Evolutionary conservation across 768 basidiomycete genomes (phyloP).

Genomic region (Pisolithus tinctorius): DNA sequence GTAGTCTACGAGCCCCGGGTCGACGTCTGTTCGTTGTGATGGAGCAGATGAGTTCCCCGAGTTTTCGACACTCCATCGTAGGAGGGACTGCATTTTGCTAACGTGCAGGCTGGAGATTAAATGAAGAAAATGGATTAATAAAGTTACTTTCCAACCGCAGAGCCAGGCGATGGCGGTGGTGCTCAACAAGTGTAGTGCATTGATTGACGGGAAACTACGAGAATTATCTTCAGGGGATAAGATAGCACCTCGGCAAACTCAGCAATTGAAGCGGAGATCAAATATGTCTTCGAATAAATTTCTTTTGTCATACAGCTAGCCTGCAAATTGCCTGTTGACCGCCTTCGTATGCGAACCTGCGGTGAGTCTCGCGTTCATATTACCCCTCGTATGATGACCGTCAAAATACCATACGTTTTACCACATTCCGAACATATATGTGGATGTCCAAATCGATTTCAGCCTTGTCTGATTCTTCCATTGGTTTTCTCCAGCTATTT

Average conservation of each 20-base stretch:
- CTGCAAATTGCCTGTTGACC: neutral
- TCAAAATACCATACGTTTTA: conserved; percentile 72
- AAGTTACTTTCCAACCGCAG: neutral
- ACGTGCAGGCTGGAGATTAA: neutral
- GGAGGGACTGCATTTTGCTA: conserved; percentile 64
- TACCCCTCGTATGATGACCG: conserved; percentile 52
- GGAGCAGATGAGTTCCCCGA: conserved; percentile 36
- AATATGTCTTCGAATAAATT: neutral
- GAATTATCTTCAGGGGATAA: neutral
- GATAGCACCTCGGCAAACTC: neutral
- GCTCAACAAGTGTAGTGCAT: neutral
- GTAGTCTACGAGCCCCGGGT: conserved; percentile 78
- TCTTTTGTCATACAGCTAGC: neutral
- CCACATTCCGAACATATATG: conserved; percentile 75
- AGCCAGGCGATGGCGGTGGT: neutral
- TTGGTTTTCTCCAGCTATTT: neutral
- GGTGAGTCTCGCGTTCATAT: conserved; percentile 14
- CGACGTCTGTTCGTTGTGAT: conserved; percentile 45
- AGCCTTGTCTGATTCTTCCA: conserved; percentile 79
- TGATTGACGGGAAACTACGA: neutral
- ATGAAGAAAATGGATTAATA: neutral
- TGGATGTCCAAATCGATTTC: conserved; percentile 74
- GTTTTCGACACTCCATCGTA: conserved; percentile 80
- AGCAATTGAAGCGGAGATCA: conserved; percentile 1
- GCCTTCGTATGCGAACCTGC: neutral